Percentiles rank a stretch among this genome's conserved stretches.
Conservation (phyloP, 1,139 yeast species). For the Diutina sp. region DNA sequence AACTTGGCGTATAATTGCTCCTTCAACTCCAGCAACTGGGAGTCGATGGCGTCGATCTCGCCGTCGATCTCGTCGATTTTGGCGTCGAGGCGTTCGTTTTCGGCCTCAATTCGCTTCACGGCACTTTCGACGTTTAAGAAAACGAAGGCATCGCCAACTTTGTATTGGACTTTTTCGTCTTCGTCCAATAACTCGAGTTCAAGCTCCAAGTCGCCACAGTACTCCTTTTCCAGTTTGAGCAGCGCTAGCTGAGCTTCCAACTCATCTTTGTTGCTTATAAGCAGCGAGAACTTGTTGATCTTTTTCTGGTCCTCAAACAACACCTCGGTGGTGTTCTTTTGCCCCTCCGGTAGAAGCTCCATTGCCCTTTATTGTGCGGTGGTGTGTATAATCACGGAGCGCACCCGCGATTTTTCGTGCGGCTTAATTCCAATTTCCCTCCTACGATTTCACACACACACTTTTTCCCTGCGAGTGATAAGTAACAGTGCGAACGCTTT, state of each 20-base stretch:
- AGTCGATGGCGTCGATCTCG: constrained; percentile 38
- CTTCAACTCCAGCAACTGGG: constrained; percentile 48
- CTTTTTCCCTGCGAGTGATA: neutral
- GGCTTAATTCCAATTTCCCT: neutral
- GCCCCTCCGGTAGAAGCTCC: constrained; percentile 56
- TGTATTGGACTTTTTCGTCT: constrained; percentile 55
- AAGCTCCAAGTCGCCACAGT: constrained; percentile 71
- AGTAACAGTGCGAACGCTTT: too few species aligned
- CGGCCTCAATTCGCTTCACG: constrained; percentile 50
- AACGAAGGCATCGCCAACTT: constrained; percentile 69
- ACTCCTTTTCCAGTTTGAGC: constrained; percentile 65
- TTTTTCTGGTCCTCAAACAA: constrained; percentile 80
- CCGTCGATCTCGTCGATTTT: constrained; percentile 35
- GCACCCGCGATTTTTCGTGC: neutral
- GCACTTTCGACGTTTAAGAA: constrained; percentile 55
- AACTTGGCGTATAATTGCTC: constrained; percentile 73
- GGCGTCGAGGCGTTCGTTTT: constrained; percentile 36
- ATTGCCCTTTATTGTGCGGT: constrained; percentile 10
- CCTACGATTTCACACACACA: neutral
- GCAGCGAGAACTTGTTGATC: constrained; percentile 78
- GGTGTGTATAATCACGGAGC: neutral
- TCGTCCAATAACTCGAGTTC: constrained; percentile 83
- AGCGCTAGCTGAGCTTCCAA: constrained; percentile 36
- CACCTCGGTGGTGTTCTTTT: constrained; percentile 61
- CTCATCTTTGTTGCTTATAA: constrained; percentile 57